Conservation (phyloP, 768 basidiomycete genomes). For the Boletus vermiculosoides region DNA sequence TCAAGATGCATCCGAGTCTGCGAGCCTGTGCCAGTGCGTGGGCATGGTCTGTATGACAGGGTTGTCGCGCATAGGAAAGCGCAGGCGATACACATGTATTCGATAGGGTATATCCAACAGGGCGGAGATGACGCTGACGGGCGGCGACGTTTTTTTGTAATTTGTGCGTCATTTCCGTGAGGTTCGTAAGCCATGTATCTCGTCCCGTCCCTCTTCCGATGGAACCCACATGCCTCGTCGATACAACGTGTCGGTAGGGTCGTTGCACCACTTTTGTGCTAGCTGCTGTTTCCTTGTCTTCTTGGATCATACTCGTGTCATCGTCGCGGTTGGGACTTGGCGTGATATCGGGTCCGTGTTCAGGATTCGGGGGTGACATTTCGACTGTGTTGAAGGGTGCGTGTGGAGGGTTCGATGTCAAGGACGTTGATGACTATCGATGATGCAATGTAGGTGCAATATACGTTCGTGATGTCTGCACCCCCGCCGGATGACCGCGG, state of each 20-base stretch:
- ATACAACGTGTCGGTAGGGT: constrained; percentile 26
- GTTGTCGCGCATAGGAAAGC: background rate
- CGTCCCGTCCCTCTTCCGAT: background rate
- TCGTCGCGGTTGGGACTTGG: background rate
- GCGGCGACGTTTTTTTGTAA: background rate
- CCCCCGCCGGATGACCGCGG: background rate
- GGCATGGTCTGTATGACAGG: background rate
- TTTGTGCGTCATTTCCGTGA: constrained; percentile 10
- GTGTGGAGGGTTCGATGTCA: background rate
- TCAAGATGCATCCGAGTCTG: background rate
- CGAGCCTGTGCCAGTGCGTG: background rate
- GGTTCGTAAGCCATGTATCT: background rate
- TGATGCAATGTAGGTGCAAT: background rate
- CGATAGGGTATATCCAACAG: background rate
- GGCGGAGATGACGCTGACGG: background rate
- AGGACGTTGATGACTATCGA: background rate
- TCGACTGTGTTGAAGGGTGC: background rate
- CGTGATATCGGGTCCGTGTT: constrained; percentile 5
- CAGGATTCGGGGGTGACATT: constrained; percentile 7
- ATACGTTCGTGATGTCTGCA: background rate
- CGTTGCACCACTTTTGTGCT: background rate
- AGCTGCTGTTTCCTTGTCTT: background rate
- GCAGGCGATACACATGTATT: background rate
- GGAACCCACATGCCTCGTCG: constrained; percentile 21
- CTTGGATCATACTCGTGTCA: background rate